A percentile compares a stretch with the other conserved stretches of the same genome.
phyloP scores from a whole-genome alignment of 2,329 filamentous ascomycete species.

The Aspergillus sp. region DNA sequence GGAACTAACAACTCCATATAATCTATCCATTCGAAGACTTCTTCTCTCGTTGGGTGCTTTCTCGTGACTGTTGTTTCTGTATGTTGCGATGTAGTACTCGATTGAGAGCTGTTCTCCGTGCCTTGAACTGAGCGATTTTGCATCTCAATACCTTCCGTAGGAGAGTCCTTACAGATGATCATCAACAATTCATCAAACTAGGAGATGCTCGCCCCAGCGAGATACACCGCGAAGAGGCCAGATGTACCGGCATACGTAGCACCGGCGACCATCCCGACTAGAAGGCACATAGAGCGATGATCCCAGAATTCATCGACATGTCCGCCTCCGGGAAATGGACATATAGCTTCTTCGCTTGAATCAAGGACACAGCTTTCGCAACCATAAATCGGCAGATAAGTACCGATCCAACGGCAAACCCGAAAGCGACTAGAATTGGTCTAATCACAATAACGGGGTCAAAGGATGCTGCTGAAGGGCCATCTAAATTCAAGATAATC shows the following conservation, averaged over 20 bases:
- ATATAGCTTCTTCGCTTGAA: slow-evolving; percentile 2
- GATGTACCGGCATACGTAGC: slow-evolving; percentile 52
- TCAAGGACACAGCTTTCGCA: slow-evolving; percentile 5
- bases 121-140: not conserved
- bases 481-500: slow-evolving; percentile 59
- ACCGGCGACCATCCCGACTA: slow-evolving; percentile 43
- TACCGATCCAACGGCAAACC: slow-evolving; percentile 19
- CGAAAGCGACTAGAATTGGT: slow-evolving; percentile 46
- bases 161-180: not conserved
- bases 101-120: not conserved
- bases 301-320: slow-evolving; percentile 18
- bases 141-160: not conserved
- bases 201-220: slow-evolving; percentile 47
- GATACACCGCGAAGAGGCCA: slow-evolving; percentile 51
- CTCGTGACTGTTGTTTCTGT: not conserved
- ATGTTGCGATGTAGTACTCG: not conserved
- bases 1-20: not conserved
- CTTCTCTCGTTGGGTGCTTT: slow-evolving; percentile 13
- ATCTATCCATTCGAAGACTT: slow-evolving; percentile 31
- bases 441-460: slow-evolving; percentile 40
- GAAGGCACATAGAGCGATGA: slow-evolving; percentile 36
- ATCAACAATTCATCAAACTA: slow-evolving; percentile 41
- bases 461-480: slow-evolving; percentile 19
- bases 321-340: slow-evolving; percentile 6
- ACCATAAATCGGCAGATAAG: slow-evolving; percentile 20